Conservation (phyloP, 2,329 filamentous ascomycete species). For the Neofusicoccum umdonicola region DNA sequence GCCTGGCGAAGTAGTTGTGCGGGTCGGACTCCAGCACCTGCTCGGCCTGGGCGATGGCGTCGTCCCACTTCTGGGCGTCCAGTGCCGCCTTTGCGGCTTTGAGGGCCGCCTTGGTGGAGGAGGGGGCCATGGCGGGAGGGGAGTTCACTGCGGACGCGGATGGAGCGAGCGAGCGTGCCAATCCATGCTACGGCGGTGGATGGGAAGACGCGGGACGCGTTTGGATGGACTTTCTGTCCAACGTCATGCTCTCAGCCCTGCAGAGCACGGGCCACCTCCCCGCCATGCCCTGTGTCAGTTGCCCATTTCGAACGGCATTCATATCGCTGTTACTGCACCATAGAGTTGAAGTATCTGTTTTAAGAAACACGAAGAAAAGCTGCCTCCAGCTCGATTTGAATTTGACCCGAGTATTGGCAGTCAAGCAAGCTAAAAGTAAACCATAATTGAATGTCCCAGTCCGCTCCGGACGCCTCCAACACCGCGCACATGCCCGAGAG, state of each 20-base stretch:
- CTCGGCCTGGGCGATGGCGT: constrained; percentile 67
- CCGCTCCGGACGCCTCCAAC: constrained; percentile 1
- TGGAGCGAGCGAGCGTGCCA: not conserved
- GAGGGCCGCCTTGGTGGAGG: constrained; percentile 65
- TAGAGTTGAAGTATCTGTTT: not conserved
- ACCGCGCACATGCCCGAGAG: constrained; percentile 2
- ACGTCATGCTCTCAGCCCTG: constrained; percentile 17
- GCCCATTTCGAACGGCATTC: not conserved
- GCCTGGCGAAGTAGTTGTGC: constrained; percentile 80
- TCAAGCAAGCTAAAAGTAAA: not conserved
- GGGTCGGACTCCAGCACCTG: constrained; percentile 69
- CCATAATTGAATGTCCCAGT: not conserved
- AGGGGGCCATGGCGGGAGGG: constrained; percentile 24
- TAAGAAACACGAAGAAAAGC: not conserved
- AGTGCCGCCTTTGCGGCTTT: constrained; percentile 79
- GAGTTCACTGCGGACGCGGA: not conserved
- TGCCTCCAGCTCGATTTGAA: not conserved
- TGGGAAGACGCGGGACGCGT: constrained; percentile 5
- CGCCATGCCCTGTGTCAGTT: not conserved
- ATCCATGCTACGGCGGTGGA: not conserved
- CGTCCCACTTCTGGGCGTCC: constrained; percentile 74
- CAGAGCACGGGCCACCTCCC: constrained; percentile 1
- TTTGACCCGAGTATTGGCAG: not conserved
- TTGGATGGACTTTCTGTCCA: not conserved
- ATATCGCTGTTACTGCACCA: not conserved